These are phyloP conservation scores for Colletotrichum filicis DNA, from an alignment of 2,329 filamentous ascomycete genomes.

Conservation along the genomic window DNA sequence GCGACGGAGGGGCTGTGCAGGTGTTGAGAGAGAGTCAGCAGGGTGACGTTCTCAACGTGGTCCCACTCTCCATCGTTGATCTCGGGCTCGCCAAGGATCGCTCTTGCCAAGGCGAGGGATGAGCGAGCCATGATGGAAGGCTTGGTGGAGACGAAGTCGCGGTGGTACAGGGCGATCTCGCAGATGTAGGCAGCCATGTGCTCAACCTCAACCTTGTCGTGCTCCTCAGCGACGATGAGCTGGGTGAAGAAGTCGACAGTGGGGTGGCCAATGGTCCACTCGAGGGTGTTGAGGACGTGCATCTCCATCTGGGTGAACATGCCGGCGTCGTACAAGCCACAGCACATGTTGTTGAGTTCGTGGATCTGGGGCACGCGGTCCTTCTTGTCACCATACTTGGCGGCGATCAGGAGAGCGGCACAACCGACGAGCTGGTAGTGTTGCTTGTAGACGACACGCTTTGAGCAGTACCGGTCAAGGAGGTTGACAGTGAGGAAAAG, in stretches of 20 bases:
- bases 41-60: conserved; percentile 74
- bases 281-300: conserved; percentile 97
- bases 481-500: conserved; percentile 97
- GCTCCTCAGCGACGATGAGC: conserved; percentile 83
- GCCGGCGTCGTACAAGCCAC: conserved; percentile 95
- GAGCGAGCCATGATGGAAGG: conserved; percentile 92
- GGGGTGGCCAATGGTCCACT: conserved; percentile 95
- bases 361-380: conserved; percentile 97
- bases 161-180: conserved; percentile 95
- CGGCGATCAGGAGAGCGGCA: conserved; percentile 92
- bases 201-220: conserved; percentile 85
- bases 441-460: conserved; percentile 97
- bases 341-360: conserved; percentile 99
- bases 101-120: conserved; percentile 85
- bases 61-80: conserved; percentile 82
- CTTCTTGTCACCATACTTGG: conserved; percentile 99
- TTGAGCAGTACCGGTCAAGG: conserved; percentile 96
- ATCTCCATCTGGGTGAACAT: conserved; percentile 99
- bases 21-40: conserved; percentile 69
- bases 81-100: conserved; percentile 85
- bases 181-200: conserved; percentile 95
- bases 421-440: conserved; percentile 99
- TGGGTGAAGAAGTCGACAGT: conserved; percentile 96
- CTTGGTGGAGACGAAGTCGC: conserved; percentile 93
- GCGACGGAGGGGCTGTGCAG: conserved; percentile 68